Percentiles rank a stretch among this genome's conserved stretches.
phyloP scores from a whole-genome alignment of 2,329 filamentous ascomycete genomes.

The Colletotrichum brevisporum region DNA sequence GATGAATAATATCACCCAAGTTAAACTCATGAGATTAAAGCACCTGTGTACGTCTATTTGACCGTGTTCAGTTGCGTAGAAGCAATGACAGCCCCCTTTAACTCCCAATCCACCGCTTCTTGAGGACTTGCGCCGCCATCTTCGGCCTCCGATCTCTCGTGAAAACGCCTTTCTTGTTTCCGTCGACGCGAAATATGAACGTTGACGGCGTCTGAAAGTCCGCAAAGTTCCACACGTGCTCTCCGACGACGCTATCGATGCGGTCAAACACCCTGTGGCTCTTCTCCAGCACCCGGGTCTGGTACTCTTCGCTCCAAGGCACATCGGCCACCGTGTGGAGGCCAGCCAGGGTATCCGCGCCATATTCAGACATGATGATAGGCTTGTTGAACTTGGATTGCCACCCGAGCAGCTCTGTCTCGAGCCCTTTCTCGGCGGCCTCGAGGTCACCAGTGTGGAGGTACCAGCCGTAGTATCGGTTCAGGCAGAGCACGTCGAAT shows the following conservation, averaged over 20 bases:
- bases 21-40: too few relatives aligned
- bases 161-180: conserved; percentile 47
- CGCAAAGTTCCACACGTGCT: conserved; percentile 48
- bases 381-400: conserved; percentile 46
- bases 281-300: conserved; percentile 45
- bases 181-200: conserved; percentile 42
- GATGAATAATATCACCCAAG: too few relatives aligned
- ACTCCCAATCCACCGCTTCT: conserved; percentile 36
- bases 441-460: conserved; percentile 43
- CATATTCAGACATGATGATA: conserved; percentile 49
- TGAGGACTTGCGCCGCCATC: conserved; percentile 39
- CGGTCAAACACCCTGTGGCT: conserved; percentile 49
- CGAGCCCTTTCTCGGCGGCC: conserved; percentile 44
- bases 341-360: conserved; percentile 47
- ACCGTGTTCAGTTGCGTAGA: too few relatives aligned
- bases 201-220: conserved; percentile 44
- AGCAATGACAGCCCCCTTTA: too few relatives aligned
- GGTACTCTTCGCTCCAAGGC: conserved; percentile 50
- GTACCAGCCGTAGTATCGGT: conserved; percentile 50
- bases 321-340: conserved; percentile 45
- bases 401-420: conserved; percentile 45
- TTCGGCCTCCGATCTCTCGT: conserved; percentile 44
- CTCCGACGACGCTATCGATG: conserved; percentile 46
- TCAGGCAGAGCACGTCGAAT: conserved; percentile 48
- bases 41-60: too few relatives aligned